Evolutionary conservation across 2,329 filamentous ascomycete species (phyloP).

Genomic region (Dichotomopilus funicola): DNA sequence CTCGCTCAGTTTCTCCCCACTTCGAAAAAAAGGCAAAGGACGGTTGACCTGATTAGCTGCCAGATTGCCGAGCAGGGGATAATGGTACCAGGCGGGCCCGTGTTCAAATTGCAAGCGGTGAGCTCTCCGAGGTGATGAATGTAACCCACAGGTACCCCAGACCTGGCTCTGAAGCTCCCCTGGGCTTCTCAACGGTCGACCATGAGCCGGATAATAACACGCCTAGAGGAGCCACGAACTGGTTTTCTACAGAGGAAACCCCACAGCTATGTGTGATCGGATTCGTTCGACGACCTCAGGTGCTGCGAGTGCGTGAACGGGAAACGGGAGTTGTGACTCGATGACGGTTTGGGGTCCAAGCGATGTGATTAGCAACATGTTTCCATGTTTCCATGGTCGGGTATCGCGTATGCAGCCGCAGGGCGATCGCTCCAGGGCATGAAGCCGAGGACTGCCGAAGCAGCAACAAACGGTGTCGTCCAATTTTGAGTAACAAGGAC

Average conservation of each 20-base stretch:
- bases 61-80: constrained; percentile 28
- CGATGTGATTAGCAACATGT: too few relatives aligned
- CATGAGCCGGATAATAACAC: neutral
- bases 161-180: neutral
- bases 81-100: constrained; percentile 9
- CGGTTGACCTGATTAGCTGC: constrained; percentile 22
- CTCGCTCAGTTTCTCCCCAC: constrained; percentile 16
- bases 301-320: too few relatives aligned
- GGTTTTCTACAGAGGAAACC: too few relatives aligned
- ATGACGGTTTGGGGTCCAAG: too few relatives aligned
- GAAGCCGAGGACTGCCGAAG: too few relatives aligned
- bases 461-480: too few relatives aligned
- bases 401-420: too few relatives aligned
- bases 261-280: neutral
- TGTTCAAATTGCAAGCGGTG: neutral
- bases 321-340: too few relatives aligned
- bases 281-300: neutral
- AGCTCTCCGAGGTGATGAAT: neutral
- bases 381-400: too few relatives aligned
- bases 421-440: too few relatives aligned
- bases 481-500: too few relatives aligned
- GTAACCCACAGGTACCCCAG: constrained; percentile 6
- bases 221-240: too few relatives aligned
- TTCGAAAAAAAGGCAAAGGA: constrained; percentile 23
- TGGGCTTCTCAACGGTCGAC: neutral